Evolutionary conservation across 768 basidiomycete genomes (phyloP).

Genomic region (Clathrus columnatus): DNA sequence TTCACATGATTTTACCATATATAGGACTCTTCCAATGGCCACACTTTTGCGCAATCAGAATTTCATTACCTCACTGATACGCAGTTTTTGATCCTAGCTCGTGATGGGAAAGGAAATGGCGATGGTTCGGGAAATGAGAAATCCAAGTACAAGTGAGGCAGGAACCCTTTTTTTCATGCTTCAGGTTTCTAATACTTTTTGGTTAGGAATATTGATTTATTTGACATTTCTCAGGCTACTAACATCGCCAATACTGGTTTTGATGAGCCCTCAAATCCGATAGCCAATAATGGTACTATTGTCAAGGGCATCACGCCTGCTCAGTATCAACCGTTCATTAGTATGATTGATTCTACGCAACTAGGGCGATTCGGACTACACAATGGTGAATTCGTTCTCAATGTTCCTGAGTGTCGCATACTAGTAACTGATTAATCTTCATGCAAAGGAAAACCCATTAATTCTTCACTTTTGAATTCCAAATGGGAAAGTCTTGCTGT

Average conservation of each 20-base stretch:
- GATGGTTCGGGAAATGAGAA: constrained; percentile 32
- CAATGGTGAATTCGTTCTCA: constrained; percentile 33
- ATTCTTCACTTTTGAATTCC: constrained; percentile 46
- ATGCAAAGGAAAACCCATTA: constrained; percentile 35
- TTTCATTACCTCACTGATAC: constrained; percentile 43
- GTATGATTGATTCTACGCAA: constrained; percentile 43
- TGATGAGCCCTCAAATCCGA: constrained; percentile 43
- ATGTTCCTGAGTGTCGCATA: not conserved
- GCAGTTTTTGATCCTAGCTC: constrained; percentile 50
- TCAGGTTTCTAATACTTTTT: not conserved
- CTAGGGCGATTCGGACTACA: constrained; percentile 56
- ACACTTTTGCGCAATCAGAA: constrained; percentile 47
- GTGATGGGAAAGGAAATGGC: constrained; percentile 55
- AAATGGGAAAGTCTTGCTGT: constrained; percentile 65
- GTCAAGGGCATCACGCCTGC: constrained; percentile 41
- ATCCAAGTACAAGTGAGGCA: constrained; percentile 44
- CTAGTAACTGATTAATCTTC: not conserved
- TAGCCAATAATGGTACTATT: constrained; percentile 42
- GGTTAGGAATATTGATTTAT: constrained; percentile 47
- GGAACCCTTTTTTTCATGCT: not conserved
- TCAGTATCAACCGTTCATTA: constrained; percentile 46
- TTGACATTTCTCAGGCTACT: constrained; percentile 49
- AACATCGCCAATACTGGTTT: constrained; percentile 51
- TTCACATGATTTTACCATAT: not conserved
- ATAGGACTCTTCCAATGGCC: constrained; percentile 29